Base-by-base conservation (phyloP, 805 yeast genomes). In the Zygoascus tannicola region DNA sequence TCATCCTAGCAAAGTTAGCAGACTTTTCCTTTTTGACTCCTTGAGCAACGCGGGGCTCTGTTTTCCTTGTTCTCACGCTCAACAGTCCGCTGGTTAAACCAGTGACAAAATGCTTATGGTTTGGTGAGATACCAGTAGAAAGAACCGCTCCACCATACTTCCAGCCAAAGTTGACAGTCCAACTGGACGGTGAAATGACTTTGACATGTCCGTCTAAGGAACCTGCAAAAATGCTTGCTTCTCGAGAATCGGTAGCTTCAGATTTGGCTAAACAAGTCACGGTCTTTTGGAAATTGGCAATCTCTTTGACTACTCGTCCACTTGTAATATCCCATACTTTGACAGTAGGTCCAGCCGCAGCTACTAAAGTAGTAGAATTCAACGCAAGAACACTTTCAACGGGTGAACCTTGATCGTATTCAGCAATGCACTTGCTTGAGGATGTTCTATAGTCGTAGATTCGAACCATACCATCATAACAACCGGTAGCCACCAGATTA, bases 121-220 rank as follows among this genome's bases (percentile, higher is more conserved):
- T 75, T 22, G 97, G 97, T 5, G 96, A 85, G 8, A 85, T 81
- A 12, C 88, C 97, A 59, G 95, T 80, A 55, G 85, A 72, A 53
- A 92, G 69, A 0, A 92, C 96, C 33, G 95, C 94, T 20, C 90
- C 86, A 30, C 96, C 95, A 58, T 84, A 90, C 64, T 88, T 90
- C 97, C 97, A 90, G 40, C 97, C 97, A 60, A 87, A 90, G 60
- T 82, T 85, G 48, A 90, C 95, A 48, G 81, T 83, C 85, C 90
- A 88, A 16, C 44, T 43, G 12, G 30, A 26, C 22, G 63, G 55
- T 12, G 81, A 74, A 60, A 90, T 85, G 37, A 88, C 88, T 64
- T 92, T 92, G 47, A 92, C 95, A 63, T 92, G 98, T 18, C 98
- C 98, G 65, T 92, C 98, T 46, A 92, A 69, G 0, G 97, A 87